These are phyloP conservation scores for Cytospora mali DNA, from an alignment of 2,329 filamentous ascomycete species.

Conservation along the genomic window DNA sequence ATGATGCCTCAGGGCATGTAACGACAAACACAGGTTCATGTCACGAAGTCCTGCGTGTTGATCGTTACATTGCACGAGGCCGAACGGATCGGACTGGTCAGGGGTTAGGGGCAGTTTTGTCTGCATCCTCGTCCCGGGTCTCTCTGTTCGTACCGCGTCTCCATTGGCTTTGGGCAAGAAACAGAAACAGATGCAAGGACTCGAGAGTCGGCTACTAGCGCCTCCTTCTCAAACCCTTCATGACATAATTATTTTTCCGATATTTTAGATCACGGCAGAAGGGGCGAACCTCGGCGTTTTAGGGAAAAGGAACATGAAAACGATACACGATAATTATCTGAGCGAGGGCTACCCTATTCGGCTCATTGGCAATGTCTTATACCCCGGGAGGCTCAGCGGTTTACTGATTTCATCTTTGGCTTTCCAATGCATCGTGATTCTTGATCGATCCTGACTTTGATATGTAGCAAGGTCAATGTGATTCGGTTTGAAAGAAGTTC, in stretches of 20 bases:
- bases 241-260: conserved; percentile 2
- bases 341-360: conserved; percentile 16
- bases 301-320: conserved; percentile 13
- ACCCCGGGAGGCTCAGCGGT: conserved; percentile 22
- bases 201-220: background rate
- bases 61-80: background rate
- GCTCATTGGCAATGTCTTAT: conserved; percentile 24
- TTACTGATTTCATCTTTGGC: background rate
- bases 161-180: background rate
- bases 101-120: background rate
- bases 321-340: conserved; percentile 19
- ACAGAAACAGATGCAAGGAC: background rate
- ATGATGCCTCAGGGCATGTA: conserved; percentile 59
- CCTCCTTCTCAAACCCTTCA: background rate
- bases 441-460: background rate
- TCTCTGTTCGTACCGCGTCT: background rate
- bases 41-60: background rate
- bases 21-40: conserved; percentile 9
- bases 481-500: background rate
- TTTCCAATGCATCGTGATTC: background rate
- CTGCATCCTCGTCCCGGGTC: background rate
- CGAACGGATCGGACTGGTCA: background rate
- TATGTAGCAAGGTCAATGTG: background rate
- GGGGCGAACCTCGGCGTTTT: conserved; percentile 15
- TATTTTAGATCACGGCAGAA: background rate